A percentile compares a stretch with the other conserved stretches of the same genome.
Evolutionary conservation across 257 asterid species (phyloP).

Genomic region (Linderniella brevidens): DNA sequence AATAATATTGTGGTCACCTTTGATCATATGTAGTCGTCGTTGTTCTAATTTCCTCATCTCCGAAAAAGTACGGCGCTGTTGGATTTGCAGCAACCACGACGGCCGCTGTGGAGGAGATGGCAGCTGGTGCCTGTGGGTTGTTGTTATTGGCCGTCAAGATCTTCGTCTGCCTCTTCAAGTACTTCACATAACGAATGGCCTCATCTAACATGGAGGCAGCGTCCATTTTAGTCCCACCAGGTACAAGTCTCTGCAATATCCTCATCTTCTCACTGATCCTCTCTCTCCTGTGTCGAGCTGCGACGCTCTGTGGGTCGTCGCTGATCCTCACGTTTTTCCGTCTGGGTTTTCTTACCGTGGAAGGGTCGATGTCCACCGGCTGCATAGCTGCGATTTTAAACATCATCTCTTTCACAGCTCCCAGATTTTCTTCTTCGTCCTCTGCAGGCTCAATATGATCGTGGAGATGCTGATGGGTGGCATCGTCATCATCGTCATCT

Average conservation of each 20-base stretch:
- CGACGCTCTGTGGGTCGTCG: conserved; percentile 90
- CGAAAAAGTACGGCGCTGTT: conserved; percentile 5
- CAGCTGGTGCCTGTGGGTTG: too few species aligned
- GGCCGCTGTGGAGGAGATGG: too few species aligned
- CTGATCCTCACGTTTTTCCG: conserved; percentile 71
- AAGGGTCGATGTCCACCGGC: conserved; percentile 79
- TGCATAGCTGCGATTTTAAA: conserved; percentile 92
- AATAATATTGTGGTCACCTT: too few species aligned
- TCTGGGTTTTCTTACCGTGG: conserved; percentile 45
- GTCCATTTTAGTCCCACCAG: conserved; percentile 85
- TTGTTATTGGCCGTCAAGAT: conserved; percentile 27
- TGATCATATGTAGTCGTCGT: too few species aligned
- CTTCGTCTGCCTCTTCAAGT: conserved; percentile 60
- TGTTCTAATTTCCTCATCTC: too few species aligned
- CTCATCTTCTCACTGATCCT: conserved; percentile 69
- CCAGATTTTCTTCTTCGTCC: conserved; percentile 38
- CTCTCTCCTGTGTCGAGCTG: conserved; percentile 84
- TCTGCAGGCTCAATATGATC: too few species aligned
- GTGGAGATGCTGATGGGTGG: too few species aligned
- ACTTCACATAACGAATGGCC: conserved; percentile 78
- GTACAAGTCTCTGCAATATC: conserved; percentile 67
- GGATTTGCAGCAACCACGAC: too few species aligned
- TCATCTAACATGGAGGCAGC: conserved; percentile 87
- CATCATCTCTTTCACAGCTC: conserved; percentile 89
- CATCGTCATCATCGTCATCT: too few species aligned